phyloP scores from a whole-genome alignment of 495 filamentous ascomycete species.

The Physcia stellaris region DNA sequence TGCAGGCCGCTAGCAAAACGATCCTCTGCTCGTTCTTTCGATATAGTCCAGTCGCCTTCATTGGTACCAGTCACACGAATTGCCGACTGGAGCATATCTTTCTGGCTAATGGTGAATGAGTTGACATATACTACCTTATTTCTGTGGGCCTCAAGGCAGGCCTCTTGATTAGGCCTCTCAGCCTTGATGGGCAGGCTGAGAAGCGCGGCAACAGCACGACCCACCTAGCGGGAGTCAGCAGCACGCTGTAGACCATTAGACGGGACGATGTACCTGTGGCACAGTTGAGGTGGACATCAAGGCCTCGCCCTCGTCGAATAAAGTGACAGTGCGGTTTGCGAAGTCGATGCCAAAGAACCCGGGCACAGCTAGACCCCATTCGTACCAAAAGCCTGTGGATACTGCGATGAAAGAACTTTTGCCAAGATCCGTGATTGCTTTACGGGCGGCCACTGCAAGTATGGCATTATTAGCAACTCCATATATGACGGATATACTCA shows the following conservation, averaged over 20 bases:
- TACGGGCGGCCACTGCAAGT: neutral
- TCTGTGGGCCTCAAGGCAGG: constrained; percentile 16
- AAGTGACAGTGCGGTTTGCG: constrained; percentile 18
- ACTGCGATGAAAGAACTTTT: constrained; percentile 32
- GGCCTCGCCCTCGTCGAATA: constrained; percentile 32
- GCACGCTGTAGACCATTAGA: no score
- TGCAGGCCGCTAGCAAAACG: constrained; percentile 25
- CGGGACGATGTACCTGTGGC: constrained; percentile 29
- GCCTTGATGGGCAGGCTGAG: constrained; percentile 28
- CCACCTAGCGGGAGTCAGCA: no score
- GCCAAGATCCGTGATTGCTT: constrained; percentile 26
- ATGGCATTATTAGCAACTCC: neutral
- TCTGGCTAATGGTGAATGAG: constrained; percentile 31
- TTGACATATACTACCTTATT: constrained; percentile 29
- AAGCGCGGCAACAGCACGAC: constrained; percentile 26
- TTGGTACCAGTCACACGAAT: constrained; percentile 36
- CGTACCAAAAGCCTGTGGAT: constrained; percentile 34
- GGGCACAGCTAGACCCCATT: constrained; percentile 27
- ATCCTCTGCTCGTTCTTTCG: constrained; percentile 25
- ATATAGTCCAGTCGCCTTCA: constrained; percentile 40
- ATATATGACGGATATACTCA: constrained; percentile 1
- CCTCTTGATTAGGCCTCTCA: constrained; percentile 24
- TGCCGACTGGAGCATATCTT: constrained; percentile 33
- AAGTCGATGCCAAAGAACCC: constrained; percentile 32
- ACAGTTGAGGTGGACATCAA: constrained; percentile 25